Percentiles rank a stretch among this genome's conserved stretches.
These are phyloP conservation scores for Fusarium piperis DNA, from an alignment of 2,329 filamentous ascomycete genomes.

Conservation along the genomic window DNA sequence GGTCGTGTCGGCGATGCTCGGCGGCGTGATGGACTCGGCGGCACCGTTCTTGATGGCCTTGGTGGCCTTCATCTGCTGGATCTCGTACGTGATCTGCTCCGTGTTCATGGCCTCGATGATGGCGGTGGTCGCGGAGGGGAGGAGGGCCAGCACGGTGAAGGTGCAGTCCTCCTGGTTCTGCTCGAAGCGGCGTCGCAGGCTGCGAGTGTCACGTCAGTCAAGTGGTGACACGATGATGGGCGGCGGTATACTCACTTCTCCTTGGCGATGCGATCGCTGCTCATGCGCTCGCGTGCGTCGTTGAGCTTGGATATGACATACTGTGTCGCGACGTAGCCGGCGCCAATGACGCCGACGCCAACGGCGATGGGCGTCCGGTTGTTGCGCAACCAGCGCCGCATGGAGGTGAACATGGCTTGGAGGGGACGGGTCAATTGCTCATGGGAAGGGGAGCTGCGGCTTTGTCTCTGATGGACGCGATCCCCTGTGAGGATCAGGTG, in stretches of 20 bases:
- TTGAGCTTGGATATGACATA: slow-evolving; percentile 92
- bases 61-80: slow-evolving; percentile 89
- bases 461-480: background rate
- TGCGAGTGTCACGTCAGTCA: slow-evolving; percentile 50
- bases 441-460: slow-evolving; percentile 13
- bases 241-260: slow-evolving; percentile 77
- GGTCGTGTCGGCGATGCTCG: slow-evolving; percentile 74
- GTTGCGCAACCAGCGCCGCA: slow-evolving; percentile 89
- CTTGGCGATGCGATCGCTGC: slow-evolving; percentile 91
- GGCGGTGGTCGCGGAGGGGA: slow-evolving; percentile 91
- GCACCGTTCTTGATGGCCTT: slow-evolving; percentile 68
- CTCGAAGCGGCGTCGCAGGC: slow-evolving; percentile 93
- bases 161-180: slow-evolving; percentile 99
- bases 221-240: background rate
- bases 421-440: slow-evolving; percentile 26
- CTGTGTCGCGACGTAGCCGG: slow-evolving; percentile 90
- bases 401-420: slow-evolving; percentile 69
- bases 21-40: slow-evolving; percentile 63
- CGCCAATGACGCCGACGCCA: slow-evolving; percentile 86
- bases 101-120: slow-evolving; percentile 89
- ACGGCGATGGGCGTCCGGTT: slow-evolving; percentile 92
- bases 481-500: background rate
- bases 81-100: slow-evolving; percentile 90
- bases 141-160: slow-evolving; percentile 93
- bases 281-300: slow-evolving; percentile 95